Evolutionary conservation across 169 alveolate genomes (phyloP), one percentile per base, ranked within the genome.

Genomic region (Toxoplasma gondii): DNA sequence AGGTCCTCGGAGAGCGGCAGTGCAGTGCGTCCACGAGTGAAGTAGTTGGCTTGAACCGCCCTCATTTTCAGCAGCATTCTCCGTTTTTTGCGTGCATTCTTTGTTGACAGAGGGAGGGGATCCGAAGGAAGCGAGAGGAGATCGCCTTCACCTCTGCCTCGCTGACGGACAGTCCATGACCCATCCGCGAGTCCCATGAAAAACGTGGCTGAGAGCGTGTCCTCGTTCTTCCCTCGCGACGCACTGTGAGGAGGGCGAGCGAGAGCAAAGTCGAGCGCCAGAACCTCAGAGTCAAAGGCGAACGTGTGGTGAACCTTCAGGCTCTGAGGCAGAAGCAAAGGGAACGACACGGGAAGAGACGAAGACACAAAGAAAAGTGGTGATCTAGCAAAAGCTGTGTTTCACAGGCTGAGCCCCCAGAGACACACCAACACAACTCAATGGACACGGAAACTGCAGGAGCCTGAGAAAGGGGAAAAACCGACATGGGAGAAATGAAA

Each of bases 241-340:
- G 38, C 1, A 17, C 41, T 9, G 12, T 22, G 34, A 10, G 88
- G 67, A 12, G 90, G 1, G 67, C 44, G 67, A 36, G 90, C 90
- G 41, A 82, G 54, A 24, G 90, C 90, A 27, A 82, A 82, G 41
- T 82, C 90, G 54, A 82, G 41, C 41, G 90, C 7, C 58, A 82
- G 90, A 29, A 82, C 90, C 19, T 82, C 90, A 4, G 69, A 38
- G 38, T 38, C 67, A 36, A 82, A 82, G n/a, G 36, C 64, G 38
- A 82, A 43, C 19, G 90, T 82, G 64, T 82, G 90, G 24, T 49
- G 90, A 12, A 82, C 90, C 41, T 82, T 41, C 53, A 82, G 90
- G 24, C 41, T 82, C 90, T 82, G 90, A 38, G 39, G 10, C 16
- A 27, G 39, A 82, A 38, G 41, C 53, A 39, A 4, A 38, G n/a